Evolutionary conservation across 495 filamentous ascomycete genomes (phyloP).

Genomic region (Bryoglossum gracile): DNA sequence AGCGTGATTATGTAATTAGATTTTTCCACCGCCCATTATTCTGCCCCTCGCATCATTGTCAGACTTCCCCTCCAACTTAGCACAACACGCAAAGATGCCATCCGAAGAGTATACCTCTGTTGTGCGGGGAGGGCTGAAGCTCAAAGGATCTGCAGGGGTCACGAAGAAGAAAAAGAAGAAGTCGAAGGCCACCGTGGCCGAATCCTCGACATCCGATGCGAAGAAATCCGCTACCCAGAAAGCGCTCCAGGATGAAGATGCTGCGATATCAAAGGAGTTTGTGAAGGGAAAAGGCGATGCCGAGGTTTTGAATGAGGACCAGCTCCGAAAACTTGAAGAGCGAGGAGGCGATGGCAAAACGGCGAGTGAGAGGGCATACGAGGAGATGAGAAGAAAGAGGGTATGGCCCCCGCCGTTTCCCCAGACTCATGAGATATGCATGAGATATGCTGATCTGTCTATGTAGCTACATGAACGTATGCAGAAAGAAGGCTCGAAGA

Average conservation of each 20-base stretch:
- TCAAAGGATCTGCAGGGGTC: conserved; percentile 60
- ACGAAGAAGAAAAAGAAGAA: conserved; percentile 60
- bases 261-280: conserved; percentile 12
- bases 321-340: conserved; percentile 9
- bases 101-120: conserved; percentile 63
- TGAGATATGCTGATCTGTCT: not conserved
- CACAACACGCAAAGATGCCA: conserved; percentile 11
- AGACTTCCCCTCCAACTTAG: no score
- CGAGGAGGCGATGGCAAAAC: conserved; percentile 55
- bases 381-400: conserved; percentile 72
- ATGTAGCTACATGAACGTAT: conserved; percentile 63
- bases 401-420: conserved; percentile 41
- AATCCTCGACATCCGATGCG: conserved; percentile 1
- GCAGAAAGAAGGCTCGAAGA: conserved; percentile 65
- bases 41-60: no score
- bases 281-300: conserved; percentile 21
- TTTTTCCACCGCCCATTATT: no score
- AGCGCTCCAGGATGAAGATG: conserved; percentile 25
- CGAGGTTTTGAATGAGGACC: conserved; percentile 7
- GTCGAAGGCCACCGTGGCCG: conserved; percentile 12
- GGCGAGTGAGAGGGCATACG: conserved; percentile 72
- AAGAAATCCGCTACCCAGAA: conserved; percentile 28
- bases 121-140: conserved; percentile 61
- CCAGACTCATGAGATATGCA: not conserved
- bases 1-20: no score